Evolutionary conservation across 2,329 filamentous ascomycete genomes (phyloP).

Genomic region (Pseudogymnoascus sp.): DNA sequence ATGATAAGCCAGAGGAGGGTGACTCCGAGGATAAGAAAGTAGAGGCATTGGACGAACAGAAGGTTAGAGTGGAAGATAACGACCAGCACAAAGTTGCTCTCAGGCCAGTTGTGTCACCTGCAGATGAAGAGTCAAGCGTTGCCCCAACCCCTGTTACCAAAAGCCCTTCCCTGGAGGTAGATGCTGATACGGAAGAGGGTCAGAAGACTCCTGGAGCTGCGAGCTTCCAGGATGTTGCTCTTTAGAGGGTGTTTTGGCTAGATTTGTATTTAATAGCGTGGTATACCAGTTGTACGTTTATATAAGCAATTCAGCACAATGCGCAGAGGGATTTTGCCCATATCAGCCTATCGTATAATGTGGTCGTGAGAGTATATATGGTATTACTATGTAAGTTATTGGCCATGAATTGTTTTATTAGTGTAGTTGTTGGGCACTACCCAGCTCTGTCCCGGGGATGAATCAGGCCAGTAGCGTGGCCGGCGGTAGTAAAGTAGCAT

Average conservation of each 20-base stretch:
- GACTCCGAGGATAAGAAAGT: constrained; percentile 25
- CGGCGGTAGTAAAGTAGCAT: not conserved
- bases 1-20: constrained; percentile 20
- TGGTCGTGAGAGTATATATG: not conserved
- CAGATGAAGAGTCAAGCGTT: constrained; percentile 23
- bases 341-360: not conserved
- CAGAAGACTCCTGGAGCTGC: constrained; percentile 42
- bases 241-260: constrained; percentile 31
- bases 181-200: constrained; percentile 11
- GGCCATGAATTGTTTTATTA: not conserved
- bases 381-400: not conserved
- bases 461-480: not conserved
- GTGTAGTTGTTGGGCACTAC: not conserved
- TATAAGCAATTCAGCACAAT: constrained; percentile 5
- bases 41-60: constrained; percentile 42
- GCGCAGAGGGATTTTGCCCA: not conserved
- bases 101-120: constrained; percentile 31
- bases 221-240: constrained; percentile 55
- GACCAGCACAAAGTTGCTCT: constrained; percentile 46
- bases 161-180: constrained; percentile 7
- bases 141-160: not conserved
- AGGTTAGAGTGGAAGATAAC: constrained; percentile 46
- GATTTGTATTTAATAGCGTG: constrained; percentile 10
- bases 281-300: constrained; percentile 11
- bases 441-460: no score